Percentiles rank a stretch among this genome's conserved stretches.
Evolutionary conservation across 192 early-diverging fungal species (phyloP).

Genomic region (Podila verticillata): DNA sequence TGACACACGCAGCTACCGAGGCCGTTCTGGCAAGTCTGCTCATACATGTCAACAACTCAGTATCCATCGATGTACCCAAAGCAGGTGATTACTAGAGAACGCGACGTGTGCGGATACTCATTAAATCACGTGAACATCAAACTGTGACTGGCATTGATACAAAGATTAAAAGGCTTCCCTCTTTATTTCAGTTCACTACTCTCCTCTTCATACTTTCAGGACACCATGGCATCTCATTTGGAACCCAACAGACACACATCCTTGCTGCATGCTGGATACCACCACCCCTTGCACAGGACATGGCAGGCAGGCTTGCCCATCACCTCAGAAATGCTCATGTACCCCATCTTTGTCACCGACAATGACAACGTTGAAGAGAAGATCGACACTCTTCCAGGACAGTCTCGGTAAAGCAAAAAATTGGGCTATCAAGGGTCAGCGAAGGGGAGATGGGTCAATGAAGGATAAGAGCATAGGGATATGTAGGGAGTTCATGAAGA

Average conservation of each 20-base stretch:
- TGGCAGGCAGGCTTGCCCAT: slow-evolving; percentile 84
- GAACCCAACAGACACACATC: slow-evolving; percentile 60
- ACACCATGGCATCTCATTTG: slow-evolving; percentile 22
- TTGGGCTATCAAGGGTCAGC: no score
- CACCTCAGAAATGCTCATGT: slow-evolving; percentile 84
- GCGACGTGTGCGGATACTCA: no score
- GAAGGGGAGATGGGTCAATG: background rate
- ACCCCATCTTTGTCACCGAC: slow-evolving; percentile 95
- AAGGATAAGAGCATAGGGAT: background rate
- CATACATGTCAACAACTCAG: no score
- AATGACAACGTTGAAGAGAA: slow-evolving; percentile 75
- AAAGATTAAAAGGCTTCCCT: no score
- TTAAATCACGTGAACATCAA: no score
- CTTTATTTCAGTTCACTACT: no score
- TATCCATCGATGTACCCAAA: no score
- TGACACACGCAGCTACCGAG: no score
- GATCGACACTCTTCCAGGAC: slow-evolving; percentile 87
- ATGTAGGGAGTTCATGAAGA: background rate
- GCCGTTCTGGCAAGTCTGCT: no score
- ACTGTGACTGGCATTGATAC: no score
- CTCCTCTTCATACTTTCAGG: background rate
- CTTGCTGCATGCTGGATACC: slow-evolving; percentile 89
- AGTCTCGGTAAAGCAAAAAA: slow-evolving; percentile 69
- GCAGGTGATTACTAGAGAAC: no score
- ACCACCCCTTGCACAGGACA: slow-evolving; percentile 79